Percentiles rank a stretch among this genome's conserved stretches.
Conservation (phyloP, 2,329 filamentous ascomycete genomes). For the Xylogone sp. region DNA sequence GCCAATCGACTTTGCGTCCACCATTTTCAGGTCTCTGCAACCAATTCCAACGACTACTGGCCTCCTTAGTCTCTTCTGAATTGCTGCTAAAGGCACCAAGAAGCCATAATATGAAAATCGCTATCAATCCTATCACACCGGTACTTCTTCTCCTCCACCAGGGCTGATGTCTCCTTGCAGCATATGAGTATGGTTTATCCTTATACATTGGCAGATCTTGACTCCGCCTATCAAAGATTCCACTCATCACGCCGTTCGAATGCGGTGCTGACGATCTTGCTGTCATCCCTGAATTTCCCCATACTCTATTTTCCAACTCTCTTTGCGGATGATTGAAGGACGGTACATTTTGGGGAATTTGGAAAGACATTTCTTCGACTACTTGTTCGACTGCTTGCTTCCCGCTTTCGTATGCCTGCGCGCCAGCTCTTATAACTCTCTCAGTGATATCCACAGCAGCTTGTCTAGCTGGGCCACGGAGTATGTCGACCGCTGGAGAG, state of each 20-base stretch:
- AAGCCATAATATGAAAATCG: constrained; percentile 65
- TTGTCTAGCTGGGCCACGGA: constrained; percentile 44
- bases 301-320: constrained; percentile 61
- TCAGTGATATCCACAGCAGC: constrained; percentile 41
- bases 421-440: constrained; percentile 45
- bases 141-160: constrained; percentile 63
- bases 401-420: constrained; percentile 42
- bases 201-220: constrained; percentile 89
- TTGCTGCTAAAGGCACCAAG: constrained; percentile 53
- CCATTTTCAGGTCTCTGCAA: constrained; percentile 44
- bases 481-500: constrained; percentile 45
- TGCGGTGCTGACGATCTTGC: constrained; percentile 29
- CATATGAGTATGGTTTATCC: constrained; percentile 86
- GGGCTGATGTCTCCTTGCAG: constrained; percentile 54
- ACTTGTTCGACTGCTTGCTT: constrained; percentile 31
- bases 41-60: constrained; percentile 53
- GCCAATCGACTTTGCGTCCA: constrained; percentile 62
- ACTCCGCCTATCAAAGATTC: constrained; percentile 56
- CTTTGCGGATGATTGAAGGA: constrained; percentile 64
- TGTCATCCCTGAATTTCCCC: constrained; percentile 50
- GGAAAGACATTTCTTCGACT: constrained; percentile 57
- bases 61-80: constrained; percentile 25
- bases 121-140: constrained; percentile 45
- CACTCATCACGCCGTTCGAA: constrained; percentile 40
- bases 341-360: constrained; percentile 65